Conservation (phyloP, 768 basidiomycete genomes). For the Lactarius hatsudake region DNA sequence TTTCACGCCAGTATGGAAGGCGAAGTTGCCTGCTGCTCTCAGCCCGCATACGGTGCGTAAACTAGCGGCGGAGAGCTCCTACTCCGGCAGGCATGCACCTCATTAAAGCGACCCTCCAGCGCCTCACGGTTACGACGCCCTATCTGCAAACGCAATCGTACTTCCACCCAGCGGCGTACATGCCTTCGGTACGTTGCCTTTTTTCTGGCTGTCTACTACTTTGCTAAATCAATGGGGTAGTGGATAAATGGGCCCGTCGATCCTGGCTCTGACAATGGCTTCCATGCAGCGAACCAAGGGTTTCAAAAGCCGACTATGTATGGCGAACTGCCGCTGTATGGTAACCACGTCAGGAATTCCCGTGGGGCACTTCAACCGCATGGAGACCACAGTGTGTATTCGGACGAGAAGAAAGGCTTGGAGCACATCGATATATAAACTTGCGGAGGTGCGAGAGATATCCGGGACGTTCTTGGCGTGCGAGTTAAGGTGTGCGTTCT, state of each 20-base stretch:
- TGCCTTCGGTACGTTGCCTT: slow-evolving; percentile 42
- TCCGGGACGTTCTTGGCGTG: neutral
- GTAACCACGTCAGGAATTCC: slow-evolving; percentile 35
- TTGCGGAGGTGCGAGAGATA: neutral
- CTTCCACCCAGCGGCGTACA: slow-evolving; percentile 43
- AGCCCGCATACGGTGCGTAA: slow-evolving; percentile 38
- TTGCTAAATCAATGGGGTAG: slow-evolving; percentile 28
- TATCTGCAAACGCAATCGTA: slow-evolving; percentile 32
- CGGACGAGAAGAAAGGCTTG: slow-evolving; percentile 33
- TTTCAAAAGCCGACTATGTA: slow-evolving; percentile 33
- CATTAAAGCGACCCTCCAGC: slow-evolving; percentile 31
- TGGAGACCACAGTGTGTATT: slow-evolving; percentile 28
- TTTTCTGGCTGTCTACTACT: neutral
- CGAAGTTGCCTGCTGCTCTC: slow-evolving; percentile 41
- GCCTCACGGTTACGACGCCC: slow-evolving; percentile 42
- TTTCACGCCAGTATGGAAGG: slow-evolving; percentile 41
- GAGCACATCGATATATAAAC: slow-evolving; percentile 29
- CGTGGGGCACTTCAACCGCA: slow-evolving; percentile 30
- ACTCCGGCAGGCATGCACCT: neutral
- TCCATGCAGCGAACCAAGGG: slow-evolving; percentile 15
- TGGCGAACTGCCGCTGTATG: slow-evolving; percentile 44
- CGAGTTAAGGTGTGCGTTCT: neutral
- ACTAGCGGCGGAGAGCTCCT: neutral
- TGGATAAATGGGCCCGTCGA: slow-evolving; percentile 43
- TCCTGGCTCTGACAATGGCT: slow-evolving; percentile 14